Base-by-base conservation (phyloP, 495 filamentous ascomycete species). In the Penicillium tannophilum region DNA sequence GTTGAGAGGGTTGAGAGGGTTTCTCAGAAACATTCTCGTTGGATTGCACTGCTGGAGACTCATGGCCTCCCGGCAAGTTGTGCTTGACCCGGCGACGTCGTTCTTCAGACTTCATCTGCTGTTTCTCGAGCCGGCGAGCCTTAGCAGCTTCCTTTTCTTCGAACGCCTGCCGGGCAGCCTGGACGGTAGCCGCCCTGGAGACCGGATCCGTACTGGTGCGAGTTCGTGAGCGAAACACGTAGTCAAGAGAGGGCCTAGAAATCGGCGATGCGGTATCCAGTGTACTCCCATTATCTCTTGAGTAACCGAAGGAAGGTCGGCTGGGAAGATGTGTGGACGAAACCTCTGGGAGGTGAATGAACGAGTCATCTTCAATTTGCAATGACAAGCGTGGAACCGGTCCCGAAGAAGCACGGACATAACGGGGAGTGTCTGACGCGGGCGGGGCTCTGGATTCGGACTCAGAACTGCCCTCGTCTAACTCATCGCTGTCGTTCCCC, bases 131-230 rank as follows among this genome's bases (percentile, higher is more conserved):
- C 54, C 84, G 82, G 28, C 74, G 77, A 23, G 75, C 78, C 59
- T 87, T 86, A 9, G 81, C 82, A n/a, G 74, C 82, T 63, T 86
- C 82, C 58, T 82, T 82, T 55, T 86, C 81, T 53, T 79, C 71
- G 61, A 85, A 86, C 4, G 83, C 82, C 57, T 79, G 78, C 12
- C 83, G 80, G 14, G 82, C 77, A 46, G 79, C 79, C 57, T 80
- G 79, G 6, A 86, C 76, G 10, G 77, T 78, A 20, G 81, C 82
- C 54, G 82, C 82, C 52, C 82, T 76, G 16, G 76, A 77, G 17
- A 78, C 64, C 6, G 83, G 77, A 58, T 86, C 81, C 11, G 69
- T 74, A 51, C 74, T 78, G 17, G 67, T 77, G 57, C 57, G 76
- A 63, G 68, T 82, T 64, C 57, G 81, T 64, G 64, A 77, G 45